Evolutionary conservation across 176 grass and related monocot species (phyloP), one percentile per base, ranked within the genome.

Genomic region (Miscanthus lutarioriparius): DNA sequence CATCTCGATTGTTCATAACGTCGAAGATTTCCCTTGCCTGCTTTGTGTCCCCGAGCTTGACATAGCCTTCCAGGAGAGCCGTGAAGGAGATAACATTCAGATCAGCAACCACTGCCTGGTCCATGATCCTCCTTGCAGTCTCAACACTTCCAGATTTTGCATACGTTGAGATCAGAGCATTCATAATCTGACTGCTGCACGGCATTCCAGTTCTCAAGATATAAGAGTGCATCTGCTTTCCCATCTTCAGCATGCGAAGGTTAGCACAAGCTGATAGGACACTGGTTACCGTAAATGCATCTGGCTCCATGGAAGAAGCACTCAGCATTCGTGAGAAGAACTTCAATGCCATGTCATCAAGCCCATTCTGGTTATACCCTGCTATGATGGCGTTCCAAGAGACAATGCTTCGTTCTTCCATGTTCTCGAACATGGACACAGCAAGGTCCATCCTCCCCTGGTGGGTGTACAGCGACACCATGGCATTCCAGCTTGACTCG

Each of bases 361-460:
- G 58, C 58, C 87, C 78, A 19, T 93, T 98, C 79, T 93, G 91
- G 77, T 93, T 98, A 83, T 87, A 92, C 33, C 93, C 93, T 19
- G 96, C 87, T 71, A 98, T 87, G 58, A 98, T 58, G 15, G 91
- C 85, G 49, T 98, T 98, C 96, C 96, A 98, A 32, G 96, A 93
- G 71, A 98, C 86, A 20, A 87, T 83, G 54, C 47, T 91, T 44
- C 74, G 78, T 10, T 95, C 89, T 6, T 67, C 69, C 93, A 95
- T 95, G 47, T 72, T 77, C 40, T 95, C 85, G 2, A 95, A 92
- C 51, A 84, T 76, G 41, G 88, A 87, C 25, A 53, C 15, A 9
- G 90, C 93, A 86, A 88, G 88, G 58, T 92, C 90, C 93, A 92
- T 92, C 83, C 93, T 92, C 17, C 93, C 90, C 45, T 80, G 84